phyloP scores from a whole-genome alignment of 192 early-diverging fungal species.

The Umbelopsis isabellina region DNA sequence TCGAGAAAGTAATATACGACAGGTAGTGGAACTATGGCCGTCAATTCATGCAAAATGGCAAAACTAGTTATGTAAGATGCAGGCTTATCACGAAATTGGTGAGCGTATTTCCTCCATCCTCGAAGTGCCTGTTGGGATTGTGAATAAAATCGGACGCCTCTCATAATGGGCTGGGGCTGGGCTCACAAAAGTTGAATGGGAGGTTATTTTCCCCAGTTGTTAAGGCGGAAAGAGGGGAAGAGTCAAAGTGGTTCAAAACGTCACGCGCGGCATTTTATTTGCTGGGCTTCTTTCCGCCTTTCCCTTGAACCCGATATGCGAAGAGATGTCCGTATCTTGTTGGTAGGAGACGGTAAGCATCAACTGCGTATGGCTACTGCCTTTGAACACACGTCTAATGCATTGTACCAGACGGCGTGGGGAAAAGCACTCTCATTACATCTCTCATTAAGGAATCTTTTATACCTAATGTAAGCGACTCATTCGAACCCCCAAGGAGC shows the following conservation, averaged over 20 bases:
- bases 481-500: no score
- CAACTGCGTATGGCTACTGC: no score
- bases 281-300: conserved; percentile 16
- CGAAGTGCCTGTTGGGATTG: not conserved
- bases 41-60: conserved; percentile 85
- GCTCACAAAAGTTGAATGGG: not conserved
- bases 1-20: conserved; percentile 70
- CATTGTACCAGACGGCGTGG: conserved; percentile 75
- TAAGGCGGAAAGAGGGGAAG: not conserved
- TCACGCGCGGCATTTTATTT: conserved; percentile 15
- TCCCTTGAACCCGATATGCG: conserved; percentile 56
- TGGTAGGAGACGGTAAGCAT: conserved; percentile 85
- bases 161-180: not conserved
- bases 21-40: conserved; percentile 80
- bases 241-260: conserved; percentile 6
- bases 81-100: conserved; percentile 66
- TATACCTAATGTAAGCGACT: conserved; percentile 78
- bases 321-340: conserved; percentile 89
- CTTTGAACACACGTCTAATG: not conserved
- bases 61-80: conserved; percentile 75
- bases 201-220: not conserved
- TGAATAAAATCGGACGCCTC: conserved; percentile 18
- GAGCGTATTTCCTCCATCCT: conserved; percentile 54
- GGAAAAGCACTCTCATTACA: conserved; percentile 96
- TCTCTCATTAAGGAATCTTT: conserved; percentile 97